A percentile compares a stretch with the other conserved stretches of the same genome.
Evolutionary conservation across 169 alveolate genomes (phyloP).

Genomic region (Plasmodium gonderi): DNA sequence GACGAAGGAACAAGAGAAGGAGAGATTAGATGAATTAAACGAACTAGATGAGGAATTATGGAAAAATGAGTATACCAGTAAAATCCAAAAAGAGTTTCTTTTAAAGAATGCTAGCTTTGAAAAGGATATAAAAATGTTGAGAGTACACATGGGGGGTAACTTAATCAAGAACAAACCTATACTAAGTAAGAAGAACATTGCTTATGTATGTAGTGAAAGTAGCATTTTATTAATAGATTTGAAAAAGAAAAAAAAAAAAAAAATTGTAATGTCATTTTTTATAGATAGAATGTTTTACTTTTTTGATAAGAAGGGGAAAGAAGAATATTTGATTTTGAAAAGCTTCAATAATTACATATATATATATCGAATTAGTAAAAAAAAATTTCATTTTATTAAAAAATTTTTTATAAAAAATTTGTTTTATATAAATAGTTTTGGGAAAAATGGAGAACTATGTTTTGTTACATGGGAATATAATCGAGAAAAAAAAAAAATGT

Average conservation of each 20-base stretch:
- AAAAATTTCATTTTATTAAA: slow-evolving; percentile 11
- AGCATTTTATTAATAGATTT: slow-evolving; percentile 23
- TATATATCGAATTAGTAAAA: slow-evolving; percentile 28
- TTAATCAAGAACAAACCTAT: slow-evolving; percentile 27
- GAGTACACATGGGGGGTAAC: slow-evolving; percentile 22
- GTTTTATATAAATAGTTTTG: slow-evolving; percentile 62
- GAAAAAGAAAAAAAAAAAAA: slow-evolving; percentile 45
- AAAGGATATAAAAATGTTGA: not conserved
- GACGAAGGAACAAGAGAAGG: not conserved
- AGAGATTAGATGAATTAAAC: not conserved
- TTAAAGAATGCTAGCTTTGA: slow-evolving; percentile 7
- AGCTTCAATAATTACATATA: slow-evolving; percentile 18
- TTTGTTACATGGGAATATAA: slow-evolving; percentile 50
- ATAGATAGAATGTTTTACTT: slow-evolving; percentile 60
- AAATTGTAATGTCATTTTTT: slow-evolving; percentile 35
- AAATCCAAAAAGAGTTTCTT: slow-evolving; percentile 8
- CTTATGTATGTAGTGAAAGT: slow-evolving; percentile 17
- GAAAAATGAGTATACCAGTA: slow-evolving; percentile 29
- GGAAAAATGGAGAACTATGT: slow-evolving; percentile 54
- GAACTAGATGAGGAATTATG: slow-evolving; percentile 6
- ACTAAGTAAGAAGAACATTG: slow-evolving; percentile 3
- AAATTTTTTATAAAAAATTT: slow-evolving; percentile 47
- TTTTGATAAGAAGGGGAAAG: slow-evolving; percentile 17
- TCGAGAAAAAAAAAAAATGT: not conserved
- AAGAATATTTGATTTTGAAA: slow-evolving; percentile 63